A percentile compares a stretch with the other conserved stretches of the same genome.
Evolutionary conservation across 2,329 filamentous ascomycete genomes (phyloP).

Genomic region (Fusarium nisikadoi): DNA sequence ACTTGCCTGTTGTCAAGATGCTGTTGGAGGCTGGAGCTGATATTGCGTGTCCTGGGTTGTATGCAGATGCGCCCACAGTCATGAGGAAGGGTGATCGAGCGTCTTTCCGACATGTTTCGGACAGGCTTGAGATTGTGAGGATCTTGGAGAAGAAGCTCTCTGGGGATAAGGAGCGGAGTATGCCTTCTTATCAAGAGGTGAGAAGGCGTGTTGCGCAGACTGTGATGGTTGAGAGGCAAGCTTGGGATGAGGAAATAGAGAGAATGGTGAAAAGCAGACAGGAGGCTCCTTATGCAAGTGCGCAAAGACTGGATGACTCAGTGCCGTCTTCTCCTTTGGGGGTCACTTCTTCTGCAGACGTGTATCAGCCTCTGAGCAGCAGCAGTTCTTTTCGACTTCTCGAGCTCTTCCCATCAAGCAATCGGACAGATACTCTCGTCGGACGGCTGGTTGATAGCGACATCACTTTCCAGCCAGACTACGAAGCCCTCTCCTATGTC

Average conservation of each 20-base stretch:
- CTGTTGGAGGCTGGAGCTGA: constrained; percentile 3
- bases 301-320: rapidly evolving
- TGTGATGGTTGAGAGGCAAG: not conserved
- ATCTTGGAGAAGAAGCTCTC: not conserved
- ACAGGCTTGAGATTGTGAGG: not conserved
- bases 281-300: not conserved
- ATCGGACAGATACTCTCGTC: not conserved
- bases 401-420: not conserved
- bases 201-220: rapidly evolving
- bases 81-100: not conserved
- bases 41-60: not conserved
- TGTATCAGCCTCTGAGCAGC: not conserved
- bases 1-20: not conserved
- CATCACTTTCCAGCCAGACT: constrained; percentile 17
- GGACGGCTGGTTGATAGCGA: not conserved
- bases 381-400: constrained; percentile 17
- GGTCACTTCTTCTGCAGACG: rapidly evolving
- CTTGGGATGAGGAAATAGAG: not conserved
- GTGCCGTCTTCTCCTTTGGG: rapidly evolving
- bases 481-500: constrained; percentile 24
- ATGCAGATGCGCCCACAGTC: not conserved
- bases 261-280: not conserved
- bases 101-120: rapidly evolving
- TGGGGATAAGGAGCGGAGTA: not conserved
- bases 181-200: not conserved